Evolutionary conservation across 352 stramenopile genomes (phyloP).

Genomic region (Vaucheria bursata): DNA sequence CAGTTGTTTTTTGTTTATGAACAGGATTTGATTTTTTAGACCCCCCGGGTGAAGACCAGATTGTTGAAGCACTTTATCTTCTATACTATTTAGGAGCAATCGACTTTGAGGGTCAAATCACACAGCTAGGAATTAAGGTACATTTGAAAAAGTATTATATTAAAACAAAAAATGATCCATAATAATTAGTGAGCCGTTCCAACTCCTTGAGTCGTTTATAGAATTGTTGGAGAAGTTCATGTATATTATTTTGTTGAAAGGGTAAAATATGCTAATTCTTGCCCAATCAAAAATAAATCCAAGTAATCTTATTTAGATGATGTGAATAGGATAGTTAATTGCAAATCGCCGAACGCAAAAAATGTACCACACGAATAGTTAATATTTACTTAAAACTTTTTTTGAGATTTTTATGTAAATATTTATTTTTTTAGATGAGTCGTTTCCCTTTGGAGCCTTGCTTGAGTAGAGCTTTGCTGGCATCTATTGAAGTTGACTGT

Average conservation of each 20-base stretch:
- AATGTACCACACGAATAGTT: too few species aligned
- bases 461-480: constrained; percentile 43
- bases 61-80: constrained; percentile 44
- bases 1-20: neutral
- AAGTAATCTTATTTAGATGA: too few species aligned
- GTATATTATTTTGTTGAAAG: too few species aligned
- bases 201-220: too few species aligned
- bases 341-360: too few species aligned
- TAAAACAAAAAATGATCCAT: too few species aligned
- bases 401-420: neutral
- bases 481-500: constrained; percentile 30
- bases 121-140: constrained; percentile 12
- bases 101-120: constrained; percentile 33
- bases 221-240: too few species aligned
- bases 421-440: constrained; percentile 28
- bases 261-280: too few species aligned
- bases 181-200: too few species aligned
- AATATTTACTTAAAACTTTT: neutral
- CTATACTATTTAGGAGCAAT: constrained; percentile 50
- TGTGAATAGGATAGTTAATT: too few species aligned
- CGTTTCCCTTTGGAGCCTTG: constrained; percentile 46
- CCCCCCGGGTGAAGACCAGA: constrained; percentile 42
- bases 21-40: constrained; percentile 51
- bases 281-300: too few species aligned
- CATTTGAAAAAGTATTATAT: too few species aligned